phyloP scores from a whole-genome alignment of 805 yeast genomes.

The Spathaspora sp. region DNA sequence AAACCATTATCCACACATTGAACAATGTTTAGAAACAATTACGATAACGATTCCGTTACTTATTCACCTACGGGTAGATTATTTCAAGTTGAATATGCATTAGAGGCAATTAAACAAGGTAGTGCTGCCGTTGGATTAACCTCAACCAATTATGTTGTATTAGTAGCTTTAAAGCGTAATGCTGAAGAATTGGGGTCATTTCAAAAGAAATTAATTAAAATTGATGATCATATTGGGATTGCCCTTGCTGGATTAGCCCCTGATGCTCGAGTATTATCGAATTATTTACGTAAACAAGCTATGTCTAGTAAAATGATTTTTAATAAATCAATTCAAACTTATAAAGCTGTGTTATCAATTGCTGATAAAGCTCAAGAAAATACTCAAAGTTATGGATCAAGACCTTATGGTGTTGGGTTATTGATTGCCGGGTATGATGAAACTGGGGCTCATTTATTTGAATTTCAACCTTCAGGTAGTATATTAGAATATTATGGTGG shows the following conservation, averaged over 20 bases:
- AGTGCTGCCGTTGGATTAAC: conserved; percentile 94
- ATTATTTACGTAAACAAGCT: conserved; percentile 86
- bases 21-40: conserved; percentile 85
- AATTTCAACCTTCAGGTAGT: conserved; percentile 94
- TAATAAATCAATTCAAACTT: conserved; percentile 79
- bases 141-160: conserved; percentile 81
- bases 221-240: conserved; percentile 91
- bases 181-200: conserved; percentile 97
- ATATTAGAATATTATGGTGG: conserved; percentile 89
- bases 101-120: conserved; percentile 97
- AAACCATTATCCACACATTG: too few relatives aligned
- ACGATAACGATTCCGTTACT: conserved; percentile 97
- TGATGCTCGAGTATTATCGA: conserved; percentile 91
- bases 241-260: conserved; percentile 98
- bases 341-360: conserved; percentile 77
- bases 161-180: conserved; percentile 91
- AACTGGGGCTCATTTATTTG: conserved; percentile 89
- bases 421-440: conserved; percentile 88
- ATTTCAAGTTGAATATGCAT: conserved; percentile 84
- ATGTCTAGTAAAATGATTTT: conserved; percentile 81
- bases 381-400: conserved; percentile 92
- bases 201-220: conserved; percentile 87
- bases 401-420: conserved; percentile 98
- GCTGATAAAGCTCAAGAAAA: conserved; percentile 97
- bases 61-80: conserved; percentile 93